Conservation (phyloP, 768 basidiomycete genomes). For the Pleurotus sapidus region DNA sequence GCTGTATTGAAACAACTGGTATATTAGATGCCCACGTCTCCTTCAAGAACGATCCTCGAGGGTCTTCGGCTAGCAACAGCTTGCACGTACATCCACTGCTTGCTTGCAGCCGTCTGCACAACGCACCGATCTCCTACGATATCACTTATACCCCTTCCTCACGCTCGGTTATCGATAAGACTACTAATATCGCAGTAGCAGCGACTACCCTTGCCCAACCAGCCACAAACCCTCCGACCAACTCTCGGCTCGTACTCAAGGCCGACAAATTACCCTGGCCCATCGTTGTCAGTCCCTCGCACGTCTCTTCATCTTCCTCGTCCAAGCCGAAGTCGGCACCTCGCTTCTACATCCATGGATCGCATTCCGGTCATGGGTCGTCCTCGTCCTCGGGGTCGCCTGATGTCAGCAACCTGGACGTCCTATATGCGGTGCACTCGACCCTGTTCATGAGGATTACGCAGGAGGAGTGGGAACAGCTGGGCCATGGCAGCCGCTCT, state of each 20-base stretch:
- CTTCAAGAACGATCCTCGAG: conserved; percentile 15
- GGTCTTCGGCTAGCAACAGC: conserved; percentile 31
- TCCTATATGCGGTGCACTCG: conserved; percentile 57
- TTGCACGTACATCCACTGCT: conserved; percentile 65
- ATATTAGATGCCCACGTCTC: conserved; percentile 29
- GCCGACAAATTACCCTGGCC: conserved; percentile 63
- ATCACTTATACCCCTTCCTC: conserved; percentile 54
- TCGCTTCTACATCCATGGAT: conserved; percentile 21
- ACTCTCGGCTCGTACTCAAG: conserved; percentile 41
- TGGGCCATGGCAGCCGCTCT: conserved; percentile 51
- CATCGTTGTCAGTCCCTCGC: conserved; percentile 42
- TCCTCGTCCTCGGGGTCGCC: conserved; percentile 14
- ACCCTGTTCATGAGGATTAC: conserved; percentile 57
- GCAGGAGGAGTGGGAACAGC: conserved; percentile 60
- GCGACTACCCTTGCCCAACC: conserved; percentile 56
- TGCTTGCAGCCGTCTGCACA: conserved; percentile 51
- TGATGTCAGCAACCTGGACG: conserved; percentile 58
- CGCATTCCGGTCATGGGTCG: conserved; percentile 12
- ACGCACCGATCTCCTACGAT: conserved; percentile 64
- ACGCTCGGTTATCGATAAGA: conserved; percentile 53
- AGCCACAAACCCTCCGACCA: conserved; percentile 56
- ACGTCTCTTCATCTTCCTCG: conserved; percentile 17
- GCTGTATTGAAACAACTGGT: conserved; percentile 1
- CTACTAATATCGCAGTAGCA: conserved; percentile 51
- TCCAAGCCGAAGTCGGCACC: conserved; percentile 12